A percentile compares a stretch with the other conserved stretches of the same genome.
These are phyloP conservation scores for Macadamia integrifolia DNA, from an alignment of 164 flowering plant genomes.

Conservation along the genomic window DNA sequence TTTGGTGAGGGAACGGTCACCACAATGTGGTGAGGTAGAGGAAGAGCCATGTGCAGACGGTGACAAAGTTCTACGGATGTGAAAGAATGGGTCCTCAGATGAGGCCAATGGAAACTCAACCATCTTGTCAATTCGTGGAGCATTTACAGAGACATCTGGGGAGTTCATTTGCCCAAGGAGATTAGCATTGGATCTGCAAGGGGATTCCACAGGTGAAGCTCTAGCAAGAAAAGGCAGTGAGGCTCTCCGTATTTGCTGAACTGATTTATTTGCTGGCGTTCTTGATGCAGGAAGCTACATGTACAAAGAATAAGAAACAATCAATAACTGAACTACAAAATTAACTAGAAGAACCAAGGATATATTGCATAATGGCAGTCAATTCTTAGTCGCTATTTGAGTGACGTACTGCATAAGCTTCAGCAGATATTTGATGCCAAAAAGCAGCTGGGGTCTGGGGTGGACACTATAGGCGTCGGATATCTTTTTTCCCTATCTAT, in stretches of 20 bases:
- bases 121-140: slow-evolving; percentile 80
- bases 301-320: slow-evolving; percentile 2
- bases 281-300: slow-evolving; percentile 52
- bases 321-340: not conserved
- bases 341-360: not conserved
- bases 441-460: too few relatives aligned
- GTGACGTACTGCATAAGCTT: too few relatives aligned
- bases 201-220: slow-evolving; percentile 28
- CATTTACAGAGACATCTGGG: slow-evolving; percentile 89
- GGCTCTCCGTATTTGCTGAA: slow-evolving; percentile 44
- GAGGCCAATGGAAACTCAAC: slow-evolving; percentile 83
- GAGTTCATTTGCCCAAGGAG: slow-evolving; percentile 50
- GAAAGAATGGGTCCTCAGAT: slow-evolving; percentile 49
- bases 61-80: slow-evolving; percentile 35
- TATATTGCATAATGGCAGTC: too few relatives aligned
- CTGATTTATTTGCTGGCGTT: slow-evolving; percentile 40
- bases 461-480: too few relatives aligned
- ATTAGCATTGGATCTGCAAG: slow-evolving; percentile 30
- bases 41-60: slow-evolving; percentile 47
- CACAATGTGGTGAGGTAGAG: slow-evolving; percentile 33
- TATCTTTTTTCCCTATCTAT: too few relatives aligned
- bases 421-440: too few relatives aligned
- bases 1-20: slow-evolving; percentile 60
- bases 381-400: too few relatives aligned
- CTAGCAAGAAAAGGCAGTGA: slow-evolving; percentile 65